Conservation (phyloP, 2,329 filamentous ascomycete genomes). For the Escovopsis sp. region DNA sequence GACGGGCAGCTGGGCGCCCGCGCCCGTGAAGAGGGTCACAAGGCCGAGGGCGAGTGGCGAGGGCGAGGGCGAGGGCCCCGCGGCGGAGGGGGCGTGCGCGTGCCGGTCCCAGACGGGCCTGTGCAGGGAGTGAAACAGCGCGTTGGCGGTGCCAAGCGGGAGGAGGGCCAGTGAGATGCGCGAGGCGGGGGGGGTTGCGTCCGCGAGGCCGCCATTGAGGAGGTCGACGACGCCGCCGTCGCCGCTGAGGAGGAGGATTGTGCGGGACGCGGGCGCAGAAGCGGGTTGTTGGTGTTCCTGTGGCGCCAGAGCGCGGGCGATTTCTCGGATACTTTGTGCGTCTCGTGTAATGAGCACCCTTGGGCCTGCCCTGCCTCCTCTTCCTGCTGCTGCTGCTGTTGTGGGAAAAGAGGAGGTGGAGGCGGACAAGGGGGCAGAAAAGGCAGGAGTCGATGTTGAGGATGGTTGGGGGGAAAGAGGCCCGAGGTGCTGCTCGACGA, state of each 20-base stretch:
- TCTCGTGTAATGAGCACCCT: slow-evolving; percentile 47
- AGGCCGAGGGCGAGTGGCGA: slow-evolving; percentile 35
- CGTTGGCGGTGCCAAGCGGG: slow-evolving; percentile 52
- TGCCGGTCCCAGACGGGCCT: slow-evolving; percentile 33
- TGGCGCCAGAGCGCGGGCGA: slow-evolving; percentile 29
- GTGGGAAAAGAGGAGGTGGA: too few species aligned
- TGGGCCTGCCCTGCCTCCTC: not conserved
- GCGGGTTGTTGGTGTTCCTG: too few species aligned
- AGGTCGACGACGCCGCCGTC: slow-evolving; percentile 79
- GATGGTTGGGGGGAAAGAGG: not conserved
- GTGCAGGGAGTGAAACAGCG: slow-evolving; percentile 47
- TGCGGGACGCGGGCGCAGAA: slow-evolving; percentile 14
- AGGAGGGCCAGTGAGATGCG: slow-evolving; percentile 36
- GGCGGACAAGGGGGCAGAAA: too few species aligned
- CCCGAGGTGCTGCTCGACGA: slow-evolving; percentile 18
- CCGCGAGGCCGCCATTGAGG: slow-evolving; percentile 43
- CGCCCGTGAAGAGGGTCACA: slow-evolving; percentile 45
- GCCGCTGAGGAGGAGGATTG: slow-evolving; percentile 67
- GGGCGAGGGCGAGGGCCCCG: slow-evolving; percentile 11
- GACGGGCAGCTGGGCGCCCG: slow-evolving; percentile 38
- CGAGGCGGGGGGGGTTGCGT: not conserved
- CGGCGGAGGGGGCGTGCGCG: slow-evolving; percentile 8
- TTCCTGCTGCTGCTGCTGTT: not conserved
- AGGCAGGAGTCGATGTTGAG: too few species aligned
- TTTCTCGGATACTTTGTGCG: slow-evolving; percentile 46